Conservation (phyloP, 169 alveolate species). For the Plasmodium relictum region DNA sequence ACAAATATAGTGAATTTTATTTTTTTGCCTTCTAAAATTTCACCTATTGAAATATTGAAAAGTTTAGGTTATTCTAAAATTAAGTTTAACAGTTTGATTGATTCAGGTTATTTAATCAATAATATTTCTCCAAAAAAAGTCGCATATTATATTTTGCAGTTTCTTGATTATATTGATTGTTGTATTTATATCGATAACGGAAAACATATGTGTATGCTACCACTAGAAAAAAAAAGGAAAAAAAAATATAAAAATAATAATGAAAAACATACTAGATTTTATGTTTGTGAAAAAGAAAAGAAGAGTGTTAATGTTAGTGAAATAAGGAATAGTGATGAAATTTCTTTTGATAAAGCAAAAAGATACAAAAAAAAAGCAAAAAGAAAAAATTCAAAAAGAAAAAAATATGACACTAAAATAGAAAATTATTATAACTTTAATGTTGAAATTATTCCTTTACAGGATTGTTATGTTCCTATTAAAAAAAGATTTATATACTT, state of each 20-base stretch:
- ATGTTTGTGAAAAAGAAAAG: constrained; percentile 2
- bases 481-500: constrained; percentile 91
- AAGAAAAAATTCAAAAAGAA: neutral
- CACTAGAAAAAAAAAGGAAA: constrained; percentile 44
- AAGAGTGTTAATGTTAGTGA: constrained; percentile 23
- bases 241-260: constrained; percentile 1
- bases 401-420: constrained; percentile 72
- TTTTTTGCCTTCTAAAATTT: constrained; percentile 68
- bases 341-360: neutral
- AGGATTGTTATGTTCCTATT: constrained; percentile 91
- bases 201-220: constrained; percentile 78
- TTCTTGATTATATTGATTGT: constrained; percentile 70
- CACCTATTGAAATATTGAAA: constrained; percentile 58
- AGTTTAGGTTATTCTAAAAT: constrained; percentile 47
- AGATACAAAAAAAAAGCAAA: neutral
- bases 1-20: constrained; percentile 63
- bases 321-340: neutral
- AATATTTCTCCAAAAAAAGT: constrained; percentile 74
- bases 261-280: neutral
- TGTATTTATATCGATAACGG: constrained; percentile 76
- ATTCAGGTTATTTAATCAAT: constrained; percentile 71
- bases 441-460: constrained; percentile 85
- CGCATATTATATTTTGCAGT: constrained; percentile 67
- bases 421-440: constrained; percentile 80
- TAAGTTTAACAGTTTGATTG: constrained; percentile 62